Conservation (phyloP, 306 rosid species). For the Cicer pinnatifidum region DNA sequence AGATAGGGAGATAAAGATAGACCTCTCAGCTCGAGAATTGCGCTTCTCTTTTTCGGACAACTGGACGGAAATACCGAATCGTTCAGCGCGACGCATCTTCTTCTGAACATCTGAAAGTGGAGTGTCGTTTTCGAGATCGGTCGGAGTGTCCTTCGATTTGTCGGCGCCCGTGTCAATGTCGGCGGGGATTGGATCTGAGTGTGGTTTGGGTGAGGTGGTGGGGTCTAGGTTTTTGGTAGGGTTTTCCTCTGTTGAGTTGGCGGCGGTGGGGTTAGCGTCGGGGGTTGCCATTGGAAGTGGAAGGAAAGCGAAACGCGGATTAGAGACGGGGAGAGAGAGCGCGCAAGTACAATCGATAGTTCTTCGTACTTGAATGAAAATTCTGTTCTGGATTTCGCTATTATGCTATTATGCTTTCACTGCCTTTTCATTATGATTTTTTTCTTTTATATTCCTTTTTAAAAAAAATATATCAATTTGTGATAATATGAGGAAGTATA, state of each 20-base stretch:
- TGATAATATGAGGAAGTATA: too few relatives aligned
- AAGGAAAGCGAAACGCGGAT: neutral
- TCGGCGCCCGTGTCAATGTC: slow-evolving; percentile 33
- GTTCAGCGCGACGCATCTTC: slow-evolving; percentile 89
- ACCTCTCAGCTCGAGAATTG: slow-evolving; percentile 92
- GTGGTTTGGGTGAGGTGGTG: slow-evolving; percentile 12
- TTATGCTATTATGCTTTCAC: slow-evolving; percentile 5
- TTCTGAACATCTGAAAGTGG: slow-evolving; percentile 61
- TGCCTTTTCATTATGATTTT: neutral
- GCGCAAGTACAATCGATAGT: neutral
- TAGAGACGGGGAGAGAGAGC: slow-evolving; percentile 3
- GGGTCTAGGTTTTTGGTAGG: neutral
- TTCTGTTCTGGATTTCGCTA: neutral
- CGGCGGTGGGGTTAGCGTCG: slow-evolving; percentile 21
- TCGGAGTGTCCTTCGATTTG: slow-evolving; percentile 42
- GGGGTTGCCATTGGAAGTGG: slow-evolving; percentile 59
- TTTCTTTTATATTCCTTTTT: too few relatives aligned
- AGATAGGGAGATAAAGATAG: neutral
- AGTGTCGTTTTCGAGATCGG: slow-evolving; percentile 40
- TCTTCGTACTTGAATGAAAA: neutral
- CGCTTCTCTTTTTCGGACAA: slow-evolving; percentile 82
- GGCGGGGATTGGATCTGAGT: slow-evolving; percentile 41
- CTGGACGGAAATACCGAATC: slow-evolving; percentile 85
- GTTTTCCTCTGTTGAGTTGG: too few relatives aligned
- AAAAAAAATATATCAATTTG: too few relatives aligned